Evolutionary conservation across 2,329 filamentous ascomycete species (phyloP).

Genomic region (Fulvia fulva): DNA sequence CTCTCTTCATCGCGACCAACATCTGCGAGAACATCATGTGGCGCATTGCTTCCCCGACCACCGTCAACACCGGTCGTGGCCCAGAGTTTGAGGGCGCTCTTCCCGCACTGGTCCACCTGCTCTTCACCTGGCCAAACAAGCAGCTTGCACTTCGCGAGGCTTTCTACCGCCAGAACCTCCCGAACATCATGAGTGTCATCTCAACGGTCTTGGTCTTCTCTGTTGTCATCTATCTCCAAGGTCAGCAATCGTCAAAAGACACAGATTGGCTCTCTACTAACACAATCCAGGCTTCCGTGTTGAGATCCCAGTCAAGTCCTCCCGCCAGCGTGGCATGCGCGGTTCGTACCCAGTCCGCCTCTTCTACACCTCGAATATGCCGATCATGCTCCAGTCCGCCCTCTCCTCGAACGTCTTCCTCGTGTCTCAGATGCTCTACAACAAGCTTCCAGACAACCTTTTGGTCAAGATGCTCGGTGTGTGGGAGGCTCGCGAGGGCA

Average conservation of each 20-base stretch:
- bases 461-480: slow-evolving; percentile 95
- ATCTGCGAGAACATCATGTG: slow-evolving; percentile 99
- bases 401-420: slow-evolving; percentile 99
- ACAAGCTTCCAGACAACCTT: slow-evolving; percentile 97
- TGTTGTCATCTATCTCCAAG: slow-evolving; percentile 83
- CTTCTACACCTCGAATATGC: slow-evolving; percentile 99
- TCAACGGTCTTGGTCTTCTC: slow-evolving; percentile 91
- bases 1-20: slow-evolving; percentile 99
- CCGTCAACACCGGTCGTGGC: slow-evolving; percentile 98
- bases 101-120: slow-evolving; percentile 94
- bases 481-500: slow-evolving; percentile 96
- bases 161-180: slow-evolving; percentile 98
- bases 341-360: slow-evolving; percentile 97
- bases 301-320: slow-evolving; percentile 99
- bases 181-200: slow-evolving; percentile 96
- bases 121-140: slow-evolving; percentile 99
- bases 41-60: slow-evolving; percentile 99
- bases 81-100: slow-evolving; percentile 99
- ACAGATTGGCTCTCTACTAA: slow-evolving; percentile 1
- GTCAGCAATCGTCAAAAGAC: slow-evolving; percentile 12
- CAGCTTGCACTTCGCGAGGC: slow-evolving; percentile 96
- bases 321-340: slow-evolving; percentile 96
- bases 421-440: slow-evolving; percentile 99
- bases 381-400: slow-evolving; percentile 99
- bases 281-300: slow-evolving; percentile 86